A percentile compares a stretch with the other conserved stretches of the same genome.
phyloP scores from a whole-genome alignment of 805 yeast genomes.

The Saccharomycopsis capsularis region DNA sequence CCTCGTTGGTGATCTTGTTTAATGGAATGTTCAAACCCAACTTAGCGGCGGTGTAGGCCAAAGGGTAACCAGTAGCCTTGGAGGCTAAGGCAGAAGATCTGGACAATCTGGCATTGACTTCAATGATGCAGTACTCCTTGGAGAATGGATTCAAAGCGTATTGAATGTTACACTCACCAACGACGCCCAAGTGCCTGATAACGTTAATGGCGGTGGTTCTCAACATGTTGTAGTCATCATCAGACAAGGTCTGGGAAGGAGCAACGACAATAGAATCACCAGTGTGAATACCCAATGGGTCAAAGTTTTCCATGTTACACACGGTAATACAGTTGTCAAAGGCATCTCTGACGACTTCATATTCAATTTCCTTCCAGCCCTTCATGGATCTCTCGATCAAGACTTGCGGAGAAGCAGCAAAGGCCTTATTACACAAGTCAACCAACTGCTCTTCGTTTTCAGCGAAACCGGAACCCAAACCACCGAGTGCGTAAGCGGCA shows the following conservation, averaged over 20 bases:
- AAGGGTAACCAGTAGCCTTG: constrained; percentile 97
- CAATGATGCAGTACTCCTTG: constrained; percentile 93
- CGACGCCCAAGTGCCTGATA: constrained; percentile 95
- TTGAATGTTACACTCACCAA: constrained; percentile 98
- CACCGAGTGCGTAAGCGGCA: constrained; percentile 97
- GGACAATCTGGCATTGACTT: constrained; percentile 95
- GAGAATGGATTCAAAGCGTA: constrained; percentile 92
- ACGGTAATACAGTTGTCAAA: constrained; percentile 97
- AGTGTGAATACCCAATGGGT: constrained; percentile 96
- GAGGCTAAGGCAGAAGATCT: constrained; percentile 99
- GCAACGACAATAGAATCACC: constrained; percentile 99
- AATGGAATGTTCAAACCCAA: constrained; percentile 88
- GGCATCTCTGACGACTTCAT: constrained; percentile 97
- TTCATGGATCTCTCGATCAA: constrained; percentile 94
- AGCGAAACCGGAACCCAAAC: constrained; percentile 97
- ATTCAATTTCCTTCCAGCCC: constrained; percentile 99
- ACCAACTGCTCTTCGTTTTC: constrained; percentile 76
- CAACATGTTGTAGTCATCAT: constrained; percentile 95
- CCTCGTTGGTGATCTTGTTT: constrained; percentile 86
- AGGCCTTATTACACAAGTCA: constrained; percentile 81
- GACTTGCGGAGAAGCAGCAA: constrained; percentile 94
- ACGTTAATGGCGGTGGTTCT: constrained; percentile 97
- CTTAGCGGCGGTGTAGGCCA: constrained; percentile 97
- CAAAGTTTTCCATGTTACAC: constrained; percentile 98
- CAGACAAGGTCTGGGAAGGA: constrained; percentile 94